These are phyloP conservation scores for Setaria viridis DNA, from an alignment of 202 grass and related monocot species.

Conservation along the genomic window DNA sequence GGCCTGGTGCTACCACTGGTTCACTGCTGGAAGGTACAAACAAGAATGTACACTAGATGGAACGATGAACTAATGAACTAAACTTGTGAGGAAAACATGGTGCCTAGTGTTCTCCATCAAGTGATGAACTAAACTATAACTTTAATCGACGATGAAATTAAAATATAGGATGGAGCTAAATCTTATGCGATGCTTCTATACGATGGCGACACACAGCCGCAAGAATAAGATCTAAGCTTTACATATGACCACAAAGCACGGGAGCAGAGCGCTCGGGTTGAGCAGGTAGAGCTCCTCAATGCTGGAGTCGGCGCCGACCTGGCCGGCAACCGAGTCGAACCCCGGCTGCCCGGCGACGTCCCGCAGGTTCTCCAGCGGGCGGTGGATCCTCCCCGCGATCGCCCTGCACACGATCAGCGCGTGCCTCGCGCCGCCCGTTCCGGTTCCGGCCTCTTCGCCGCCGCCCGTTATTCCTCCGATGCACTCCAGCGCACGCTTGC, in stretches of 20 bases:
- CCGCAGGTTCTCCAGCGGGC: conserved; percentile 66
- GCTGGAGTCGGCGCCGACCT: conserved; percentile 54
- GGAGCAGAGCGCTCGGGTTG: conserved; percentile 68
- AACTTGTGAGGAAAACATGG: background rate
- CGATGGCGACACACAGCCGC: background rate
- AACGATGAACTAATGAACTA: background rate
- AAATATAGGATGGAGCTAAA: background rate
- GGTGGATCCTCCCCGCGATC: conserved; percentile 76
- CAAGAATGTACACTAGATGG: background rate
- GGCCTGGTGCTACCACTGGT: background rate
- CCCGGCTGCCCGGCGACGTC: conserved; percentile 53
- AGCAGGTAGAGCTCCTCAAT: conserved; percentile 66
- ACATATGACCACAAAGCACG: conserved; percentile 70
- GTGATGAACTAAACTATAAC: background rate
- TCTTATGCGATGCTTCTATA: background rate
- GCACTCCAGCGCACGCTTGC: conserved; percentile 65
- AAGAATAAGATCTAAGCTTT: conserved; percentile 44
- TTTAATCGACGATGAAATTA: background rate
- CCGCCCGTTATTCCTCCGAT: conserved; percentile 12
- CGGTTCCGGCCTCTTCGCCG: background rate
- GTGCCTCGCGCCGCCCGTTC: conserved; percentile 18
- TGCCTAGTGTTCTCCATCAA: background rate
- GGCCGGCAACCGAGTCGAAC: conserved; percentile 78
- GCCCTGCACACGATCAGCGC: conserved; percentile 72
- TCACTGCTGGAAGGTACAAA: background rate